Evolutionary conservation across 2,329 filamentous ascomycete genomes (phyloP), one percentile per base, ranked within the genome.

Genomic region (Xylogone sp.): DNA sequence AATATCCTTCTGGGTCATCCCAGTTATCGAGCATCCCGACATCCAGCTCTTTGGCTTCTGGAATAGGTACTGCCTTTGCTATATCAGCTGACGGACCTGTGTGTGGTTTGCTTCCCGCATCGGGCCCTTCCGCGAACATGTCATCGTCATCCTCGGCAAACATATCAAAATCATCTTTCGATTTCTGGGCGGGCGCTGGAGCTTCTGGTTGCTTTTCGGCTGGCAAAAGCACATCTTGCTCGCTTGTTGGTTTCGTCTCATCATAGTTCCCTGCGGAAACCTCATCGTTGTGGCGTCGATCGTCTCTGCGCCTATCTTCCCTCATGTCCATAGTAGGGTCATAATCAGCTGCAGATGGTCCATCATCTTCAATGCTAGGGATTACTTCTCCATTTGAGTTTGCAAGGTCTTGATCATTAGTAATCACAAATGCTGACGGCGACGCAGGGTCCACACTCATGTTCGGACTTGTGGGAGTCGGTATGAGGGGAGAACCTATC

Each of bases 1-100:
- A 99, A 68, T 97, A 97, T 5, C 93, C 94, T 64, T 99, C 91
- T 48, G 87, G 84, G 66, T 97, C 94, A 65, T 96, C 92, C 85
- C 85, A 90, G 53, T 96, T 93, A 64, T 97, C 93, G 48, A 97
- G 81, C 68, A 93, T 88, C 56, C 86, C 89, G 56, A 84, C 84
- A 65, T 82, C 81, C 49, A 83, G 68, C 68, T 86, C 72, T 69
- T 84, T 73, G 59, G 75, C 76, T 67, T 75, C 55, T 21, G 61
- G 62, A 42, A 68, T 64, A 19, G 62, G 75, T 39, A 70, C 68
- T 44, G 77, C 74, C 43, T 75, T 74, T 19, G 76, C 75, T 27
- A 50, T 39, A 50, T 76, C 75, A 27, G 70, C 69, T 21, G 76
- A 73, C 7, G 69, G 66, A 48, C 69, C 68, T 21, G 61, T 58